Evolutionary conservation across 768 basidiomycete species (phyloP), one percentile per base, ranked within the genome.

Genomic region (Auriscalpium microsporum): DNA sequence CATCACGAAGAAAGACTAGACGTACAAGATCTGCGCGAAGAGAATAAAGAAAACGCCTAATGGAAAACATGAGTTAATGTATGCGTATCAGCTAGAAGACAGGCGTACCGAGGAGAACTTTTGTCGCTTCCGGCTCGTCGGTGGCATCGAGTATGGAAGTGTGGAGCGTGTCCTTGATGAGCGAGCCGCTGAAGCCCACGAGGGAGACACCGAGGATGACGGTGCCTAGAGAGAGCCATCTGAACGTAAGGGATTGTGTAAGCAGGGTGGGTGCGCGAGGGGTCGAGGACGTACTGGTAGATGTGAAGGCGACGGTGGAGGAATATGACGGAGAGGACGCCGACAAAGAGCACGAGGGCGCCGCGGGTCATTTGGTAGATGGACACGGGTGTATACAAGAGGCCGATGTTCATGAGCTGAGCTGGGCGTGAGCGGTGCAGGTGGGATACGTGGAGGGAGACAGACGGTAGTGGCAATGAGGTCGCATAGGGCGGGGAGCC

Each of bases 361-460:
- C 94, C 94, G 56, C 88, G 84, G 58, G 86, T 91, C 94, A 96
- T 95, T 71, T 96, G 95, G 75, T 91, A 98, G 63, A 97, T 92
- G 45, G 90, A 94, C 53, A 99, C 96, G 33, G 95, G 95, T 1
- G 94, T 94, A 70, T 94, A 92, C 38, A 99, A 79, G 48, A 99
- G 79, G 53, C 96, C 96, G 61, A 95, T 77, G 67, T 96, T 96
- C 96, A 98, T 97, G 61, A 96, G 73, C 73, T 77, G 67, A 55
- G 54, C 23, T 34, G 50, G 37, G 37, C 44, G 36, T 10, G 46
- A 33, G 28, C 46, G 28, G 16, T 8, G 21, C 28, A 33, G 3
- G 13, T 13, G 46, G 46, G 3, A 38, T 10, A 28, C 28, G 2
- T 4, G 28, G n/a, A 45, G 35, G 33, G 2, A 17, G 4, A 78